Base-by-base conservation (phyloP, 2,329 filamentous ascomycete genomes). In the Metarhizium sp. region DNA sequence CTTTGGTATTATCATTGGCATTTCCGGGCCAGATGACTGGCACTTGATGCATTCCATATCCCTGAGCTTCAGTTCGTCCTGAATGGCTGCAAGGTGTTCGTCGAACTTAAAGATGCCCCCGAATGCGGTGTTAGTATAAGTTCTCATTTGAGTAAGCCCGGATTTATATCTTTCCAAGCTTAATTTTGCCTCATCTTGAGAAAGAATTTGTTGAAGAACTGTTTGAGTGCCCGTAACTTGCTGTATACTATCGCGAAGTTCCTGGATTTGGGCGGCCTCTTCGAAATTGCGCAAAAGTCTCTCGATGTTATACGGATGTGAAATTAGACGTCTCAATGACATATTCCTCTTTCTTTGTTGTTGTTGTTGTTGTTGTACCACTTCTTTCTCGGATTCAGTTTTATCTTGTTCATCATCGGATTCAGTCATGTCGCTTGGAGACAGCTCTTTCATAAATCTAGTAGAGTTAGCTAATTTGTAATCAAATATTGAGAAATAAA, bases 281-380 rank as follows among this genome's bases (percentile, higher is more conserved):
- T 58, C 10, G 0, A 11, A 5, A 5, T 50, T 8, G 47, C 58
- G 58, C 10, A 69, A 53, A n/a, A 65, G 52, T 1, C n/a, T 58
- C 14, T 71, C 69, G 0, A 71, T 55, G 11, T 59, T 62, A 50
- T 69, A 68, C 0, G 61, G 43, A 25, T 71, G 69, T 0, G 68
- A 71, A 0, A 62, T 50, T 5, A 54, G 34, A 18, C 34, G 36
- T 52, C 54, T 55, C 29, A 30, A 14, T 14, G 32, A 32, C 13
- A 49, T 32, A 14, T 25, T 3, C 25, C 20, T 49, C 25, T 25
- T n/a, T 30, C 30, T n/a, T 30, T 10, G 14, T 34, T 25, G 45
- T 7, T 29, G 45, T 7, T 47, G 14, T 34, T 25, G 45, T 7
- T 29, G 45, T 7, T 47, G 25, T 25, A 25, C n/a, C 16, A 13